Base-by-base conservation (phyloP, 768 basidiomycete genomes). In the Leucogyrophana mollusca region DNA sequence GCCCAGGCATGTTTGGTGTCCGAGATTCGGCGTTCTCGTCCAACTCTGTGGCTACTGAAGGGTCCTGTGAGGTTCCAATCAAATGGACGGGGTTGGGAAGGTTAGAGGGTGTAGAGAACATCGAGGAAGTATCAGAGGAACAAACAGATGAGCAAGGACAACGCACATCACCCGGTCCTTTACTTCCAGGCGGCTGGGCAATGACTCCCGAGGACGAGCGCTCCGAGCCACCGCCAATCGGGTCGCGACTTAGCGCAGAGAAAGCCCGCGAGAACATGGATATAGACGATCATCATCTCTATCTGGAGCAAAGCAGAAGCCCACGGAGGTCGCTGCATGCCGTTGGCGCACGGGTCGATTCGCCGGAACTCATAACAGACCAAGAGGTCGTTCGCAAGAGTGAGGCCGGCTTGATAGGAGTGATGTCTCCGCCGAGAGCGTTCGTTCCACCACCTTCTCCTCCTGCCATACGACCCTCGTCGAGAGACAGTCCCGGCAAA, bases 1-100 rank as follows among this genome's bases (percentile, higher is more conserved):
- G 78, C 30, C 68, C 80, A 14, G 75, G 73, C 17, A 75, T 76
- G 22, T 87, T 86, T 45, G 67, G 65, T 46, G 53, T 61, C 63
- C 74, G 86, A 38, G 84, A 87, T 56, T 87, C 87, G 22, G 76
- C 73, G 4, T 74, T 84, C 54, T 83, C 84, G 14, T 67, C 66
- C 20, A 68, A 63, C 49, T 72, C 73, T 5, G 64, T 64, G 33
- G 71, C 61, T 40, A 77, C 68, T 40, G 76, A 69, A 30, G 63
- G 64, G 43, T 74, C 69, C 43, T 65, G 64, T 13, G 77, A 85
- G 24, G 68, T 79, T 34, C 79, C 83, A 3, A 78, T 83, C 42
- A 76, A 78, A 43, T 87, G 83, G 83, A 78, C 77, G 4, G 84
- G 83, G 22, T 43, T 66, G 58, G 62, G 66, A 53, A 57, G 61